Base-by-base conservation (phyloP, 345 rosid genomes). In the Rhodamnia argentea region DNA sequence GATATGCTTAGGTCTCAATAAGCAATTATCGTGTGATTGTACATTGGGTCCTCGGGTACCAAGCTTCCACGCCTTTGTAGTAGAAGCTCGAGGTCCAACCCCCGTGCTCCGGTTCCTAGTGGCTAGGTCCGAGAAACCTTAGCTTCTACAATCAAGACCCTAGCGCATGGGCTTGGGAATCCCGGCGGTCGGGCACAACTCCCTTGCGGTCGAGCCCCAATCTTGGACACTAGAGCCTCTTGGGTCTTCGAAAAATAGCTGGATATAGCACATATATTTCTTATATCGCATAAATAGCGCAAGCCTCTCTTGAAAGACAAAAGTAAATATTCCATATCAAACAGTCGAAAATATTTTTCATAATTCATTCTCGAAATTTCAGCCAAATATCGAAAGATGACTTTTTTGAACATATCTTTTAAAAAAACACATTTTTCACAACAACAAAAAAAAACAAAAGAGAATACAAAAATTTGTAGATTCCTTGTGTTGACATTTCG, bases 81-180 rank as follows among this genome's bases (percentile, higher is more conserved):
- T 27, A 0, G 5, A 10, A 2, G 10, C 4, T 3, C 0, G 3
- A 62, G 10, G 75, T 62, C 75, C 75, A 29, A 0, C 10, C 0
- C 0, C 20, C 23, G 20, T 62, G 75, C 5, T 29, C 1, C 6
- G 20, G 20, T 64, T 37, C 42, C 23, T 32, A 32, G 24, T 0
- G 24, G 13, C 10, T 32, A 11, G 76, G 24, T 32, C 5, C 12
- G 5, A 32, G 76, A 32, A 32, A 32, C 1, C 75, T 12, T 9
- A 7, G 8, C 76, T 5, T 64, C 20, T 29, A 64, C 0, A 1
- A 16, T 20, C 44, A 16, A 32, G 76, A 64, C 42, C 23, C 12
- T 4, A 5, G 15, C 1, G 16, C 42, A 5, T 27, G 0, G 37
- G 40, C 40, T 60, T 60, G 40, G 20, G 44, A 64, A 2, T 29